phyloP scores from a whole-genome alignment of 2,329 filamentous ascomycete genomes.

The Leptosphaerulina australis region DNA sequence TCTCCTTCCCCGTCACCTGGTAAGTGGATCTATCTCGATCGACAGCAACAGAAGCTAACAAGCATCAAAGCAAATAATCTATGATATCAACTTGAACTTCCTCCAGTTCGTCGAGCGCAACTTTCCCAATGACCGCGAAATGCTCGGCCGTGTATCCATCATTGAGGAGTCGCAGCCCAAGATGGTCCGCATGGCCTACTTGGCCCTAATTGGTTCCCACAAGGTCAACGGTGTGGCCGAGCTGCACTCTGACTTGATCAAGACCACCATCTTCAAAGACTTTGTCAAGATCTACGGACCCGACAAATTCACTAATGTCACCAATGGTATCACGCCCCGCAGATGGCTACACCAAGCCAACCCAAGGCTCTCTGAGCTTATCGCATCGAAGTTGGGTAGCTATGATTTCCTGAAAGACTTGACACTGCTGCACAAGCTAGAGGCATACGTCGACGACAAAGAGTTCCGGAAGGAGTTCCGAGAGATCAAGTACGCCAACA shows the following conservation, averaged over 20 bases:
- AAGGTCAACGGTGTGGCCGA: conserved; percentile 99
- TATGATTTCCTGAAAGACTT: conserved; percentile 89
- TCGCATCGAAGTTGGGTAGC: conserved; percentile 85
- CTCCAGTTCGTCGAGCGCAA: conserved; percentile 86
- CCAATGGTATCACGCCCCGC: conserved; percentile 94
- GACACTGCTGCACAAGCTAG: conserved; percentile 82
- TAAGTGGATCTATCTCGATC: conserved; percentile 7
- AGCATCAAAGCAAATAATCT: conserved; percentile 71
- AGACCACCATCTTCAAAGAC: conserved; percentile 99
- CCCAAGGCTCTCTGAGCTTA: conserved; percentile 86
- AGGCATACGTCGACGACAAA: conserved; percentile 82
- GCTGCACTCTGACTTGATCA: conserved; percentile 95
- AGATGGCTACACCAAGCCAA: conserved; percentile 98
- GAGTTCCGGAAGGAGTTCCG: conserved; percentile 93
- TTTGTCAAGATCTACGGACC: conserved; percentile 94
- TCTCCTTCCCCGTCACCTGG: conserved; percentile 85
- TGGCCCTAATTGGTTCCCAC: conserved; percentile 96
- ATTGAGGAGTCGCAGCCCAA: conserved; percentile 97
- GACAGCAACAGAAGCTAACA: conserved; percentile 11
- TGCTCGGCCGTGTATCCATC: conserved; percentile 88
- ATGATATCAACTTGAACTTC: conserved; percentile 96
- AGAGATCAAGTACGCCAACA: conserved; percentile 96
- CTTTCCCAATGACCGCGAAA: conserved; percentile 87
- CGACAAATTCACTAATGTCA: conserved; percentile 98
- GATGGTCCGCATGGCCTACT: conserved; percentile 96